These are phyloP conservation scores for Geotrichum ghanense DNA, from an alignment of 805 yeast species.

Conservation along the genomic window DNA sequence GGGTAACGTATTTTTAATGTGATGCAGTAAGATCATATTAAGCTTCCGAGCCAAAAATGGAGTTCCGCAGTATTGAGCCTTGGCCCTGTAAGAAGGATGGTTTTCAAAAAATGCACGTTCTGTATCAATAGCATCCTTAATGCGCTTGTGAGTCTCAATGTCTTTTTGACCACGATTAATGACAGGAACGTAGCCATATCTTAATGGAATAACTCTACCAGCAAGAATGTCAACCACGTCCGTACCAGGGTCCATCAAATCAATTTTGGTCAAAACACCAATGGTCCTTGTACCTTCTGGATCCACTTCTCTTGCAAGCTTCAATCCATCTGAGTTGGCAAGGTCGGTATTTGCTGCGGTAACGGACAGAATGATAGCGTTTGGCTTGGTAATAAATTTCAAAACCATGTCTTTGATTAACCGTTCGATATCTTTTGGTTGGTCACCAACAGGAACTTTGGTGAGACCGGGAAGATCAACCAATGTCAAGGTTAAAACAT, in stretches of 20 bases:
- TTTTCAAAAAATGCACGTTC: conserved; percentile 74
- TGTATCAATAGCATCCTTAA: conserved; percentile 73
- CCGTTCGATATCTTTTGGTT: conserved; percentile 91
- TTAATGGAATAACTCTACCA: conserved; percentile 87
- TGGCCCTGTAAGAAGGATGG: conserved; percentile 84
- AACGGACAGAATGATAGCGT: conserved; percentile 87
- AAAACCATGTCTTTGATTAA: conserved; percentile 89
- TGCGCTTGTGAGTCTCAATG: conserved; percentile 78
- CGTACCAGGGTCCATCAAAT: conserved; percentile 96
- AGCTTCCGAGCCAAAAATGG: conserved; percentile 90
- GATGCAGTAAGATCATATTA: conserved; percentile 77
- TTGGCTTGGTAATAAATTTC: conserved; percentile 90
- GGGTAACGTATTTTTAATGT: conserved; percentile 79
- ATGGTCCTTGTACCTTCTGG: conserved; percentile 94
- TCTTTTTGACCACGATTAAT: conserved; percentile 96
- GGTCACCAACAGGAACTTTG: conserved; percentile 98
- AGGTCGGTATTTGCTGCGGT: conserved; percentile 94
- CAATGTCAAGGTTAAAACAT: conserved; percentile 83
- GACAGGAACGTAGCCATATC: conserved; percentile 95
- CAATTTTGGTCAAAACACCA: conserved; percentile 93
- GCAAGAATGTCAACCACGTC: conserved; percentile 93
- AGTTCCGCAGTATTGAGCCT: conserved; percentile 97
- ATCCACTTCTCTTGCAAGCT: conserved; percentile 94
- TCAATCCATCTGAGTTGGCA: conserved; percentile 93
- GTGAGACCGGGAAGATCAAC: conserved; percentile 97